These are phyloP conservation scores for Kockiozyma suomiensis DNA, from an alignment of 805 yeast genomes.

Conservation along the genomic window DNA sequence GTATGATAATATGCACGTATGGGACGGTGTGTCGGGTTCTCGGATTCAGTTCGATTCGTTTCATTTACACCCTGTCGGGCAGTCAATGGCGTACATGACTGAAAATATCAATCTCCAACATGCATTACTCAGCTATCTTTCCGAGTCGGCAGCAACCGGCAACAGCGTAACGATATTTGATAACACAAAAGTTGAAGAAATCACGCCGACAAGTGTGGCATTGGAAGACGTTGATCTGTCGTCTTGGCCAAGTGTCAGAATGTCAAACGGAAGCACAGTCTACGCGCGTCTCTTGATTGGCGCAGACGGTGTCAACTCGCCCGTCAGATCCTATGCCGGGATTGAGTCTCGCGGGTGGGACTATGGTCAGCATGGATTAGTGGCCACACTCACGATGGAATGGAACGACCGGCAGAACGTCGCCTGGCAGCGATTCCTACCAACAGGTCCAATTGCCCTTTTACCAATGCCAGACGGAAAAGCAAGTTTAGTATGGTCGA, in stretches of 20 bases:
- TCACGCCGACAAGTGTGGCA: constrained; percentile 41
- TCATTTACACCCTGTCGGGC: constrained; percentile 33
- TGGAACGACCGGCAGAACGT: constrained; percentile 67
- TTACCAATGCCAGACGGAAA: constrained; percentile 83
- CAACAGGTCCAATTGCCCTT: constrained; percentile 90
- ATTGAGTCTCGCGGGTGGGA: constrained; percentile 92
- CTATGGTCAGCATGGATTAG: constrained; percentile 87
- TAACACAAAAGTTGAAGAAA: constrained; percentile 65
- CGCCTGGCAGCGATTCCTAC: constrained; percentile 94
- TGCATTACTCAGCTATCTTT: constrained; percentile 59
- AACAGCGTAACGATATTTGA: constrained; percentile 53
- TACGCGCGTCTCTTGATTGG: constrained; percentile 57
- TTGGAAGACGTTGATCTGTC: constrained; percentile 41
- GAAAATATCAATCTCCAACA: constrained; percentile 85
- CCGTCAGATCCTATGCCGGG: constrained; percentile 78
- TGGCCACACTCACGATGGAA: constrained; percentile 78
- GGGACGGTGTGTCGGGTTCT: constrained; percentile 79
- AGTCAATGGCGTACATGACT: constrained; percentile 72
- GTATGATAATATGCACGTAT: constrained; percentile 80
- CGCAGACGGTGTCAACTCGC: constrained; percentile 95
- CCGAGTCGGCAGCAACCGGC: constrained; percentile 44
- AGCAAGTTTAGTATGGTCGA: constrained; percentile 94
- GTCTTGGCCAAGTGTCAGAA: constrained; percentile 74
- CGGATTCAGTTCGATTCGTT: constrained; percentile 68
- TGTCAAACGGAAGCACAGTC: constrained; percentile 64